These are phyloP conservation scores for Phytopythium oedochilum DNA, from an alignment of 352 stramenopile species.

Conservation along the genomic window DNA sequence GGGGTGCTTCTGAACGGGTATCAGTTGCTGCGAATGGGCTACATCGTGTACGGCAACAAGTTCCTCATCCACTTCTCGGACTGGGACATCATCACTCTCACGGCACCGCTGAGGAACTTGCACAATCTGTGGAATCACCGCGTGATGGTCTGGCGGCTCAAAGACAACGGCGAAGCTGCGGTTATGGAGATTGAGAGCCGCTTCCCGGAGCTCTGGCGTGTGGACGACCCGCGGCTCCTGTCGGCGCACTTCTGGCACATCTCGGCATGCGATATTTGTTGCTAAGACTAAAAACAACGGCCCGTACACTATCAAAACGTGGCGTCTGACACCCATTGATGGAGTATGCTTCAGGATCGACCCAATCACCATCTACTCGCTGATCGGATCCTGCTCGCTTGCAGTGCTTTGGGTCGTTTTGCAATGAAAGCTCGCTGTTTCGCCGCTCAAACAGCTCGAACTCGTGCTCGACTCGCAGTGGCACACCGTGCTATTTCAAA, in stretches of 20 bases:
- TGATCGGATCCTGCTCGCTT: conserved; percentile 25
- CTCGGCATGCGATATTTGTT: conserved; percentile 3
- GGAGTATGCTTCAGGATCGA: too few species aligned
- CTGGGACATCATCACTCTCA: conserved; percentile 5
- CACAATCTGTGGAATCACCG: conserved; percentile 13
- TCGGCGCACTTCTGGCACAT: conserved; percentile 5
- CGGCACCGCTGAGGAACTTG: background rate
- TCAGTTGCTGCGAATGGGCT: conserved; percentile 12
- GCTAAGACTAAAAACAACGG: too few species aligned
- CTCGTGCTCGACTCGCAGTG: conserved; percentile 31
- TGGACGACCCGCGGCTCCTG: conserved; percentile 4
- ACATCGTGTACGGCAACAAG: conserved; percentile 7
- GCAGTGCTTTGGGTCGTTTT: conserved; percentile 18
- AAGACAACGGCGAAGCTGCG: background rate
- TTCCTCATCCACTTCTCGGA: conserved; percentile 8
- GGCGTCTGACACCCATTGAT: too few species aligned
- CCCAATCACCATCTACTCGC: conserved; percentile 22
- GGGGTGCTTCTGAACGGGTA: background rate
- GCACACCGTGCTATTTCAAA: conserved; percentile 27
- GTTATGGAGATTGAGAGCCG: conserved; percentile 2
- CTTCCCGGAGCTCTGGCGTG: conserved; percentile 4
- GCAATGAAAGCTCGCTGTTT: conserved; percentile 17
- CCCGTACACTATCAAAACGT: too few species aligned
- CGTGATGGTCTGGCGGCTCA: conserved; percentile 6
- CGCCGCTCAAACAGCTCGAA: conserved; percentile 19